Evolutionary conservation across 208 protist genomes (phyloP).

Genomic region (Trypanosoma caninum): DNA sequence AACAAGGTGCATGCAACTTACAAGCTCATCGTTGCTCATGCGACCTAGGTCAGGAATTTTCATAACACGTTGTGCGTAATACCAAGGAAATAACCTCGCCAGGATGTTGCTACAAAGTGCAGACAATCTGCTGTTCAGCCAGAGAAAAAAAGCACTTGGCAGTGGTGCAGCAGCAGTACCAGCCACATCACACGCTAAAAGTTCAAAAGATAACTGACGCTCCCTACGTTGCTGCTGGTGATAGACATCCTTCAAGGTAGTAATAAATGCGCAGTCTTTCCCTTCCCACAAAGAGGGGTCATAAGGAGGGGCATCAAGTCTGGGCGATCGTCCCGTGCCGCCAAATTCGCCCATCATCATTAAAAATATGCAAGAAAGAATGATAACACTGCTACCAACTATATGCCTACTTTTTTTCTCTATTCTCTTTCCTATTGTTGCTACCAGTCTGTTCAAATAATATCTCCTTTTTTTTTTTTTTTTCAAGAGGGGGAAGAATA

Average conservation of each 20-base stretch:
- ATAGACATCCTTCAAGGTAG: slow-evolving; percentile 26
- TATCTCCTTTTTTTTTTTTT: no score
- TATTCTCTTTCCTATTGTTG: slow-evolving; percentile 3
- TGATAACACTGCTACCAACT: not conserved
- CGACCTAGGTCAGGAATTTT: slow-evolving; percentile 15
- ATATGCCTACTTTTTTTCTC: slow-evolving; percentile 4
- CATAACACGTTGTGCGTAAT: slow-evolving; percentile 34
- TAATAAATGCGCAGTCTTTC: slow-evolving; percentile 59
- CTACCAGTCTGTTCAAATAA: no score
- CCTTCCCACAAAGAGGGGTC: slow-evolving; percentile 55
- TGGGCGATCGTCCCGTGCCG: slow-evolving; percentile 30
- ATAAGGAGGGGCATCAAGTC: slow-evolving; percentile 57
- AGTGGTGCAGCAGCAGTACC: not conserved
- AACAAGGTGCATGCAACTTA: slow-evolving; percentile 66
- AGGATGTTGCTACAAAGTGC: slow-evolving; percentile 23
- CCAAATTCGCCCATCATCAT: slow-evolving; percentile 1
- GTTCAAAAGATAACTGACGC: slow-evolving; percentile 4
- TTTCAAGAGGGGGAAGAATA: no score
- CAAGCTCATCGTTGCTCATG: slow-evolving; percentile 50
- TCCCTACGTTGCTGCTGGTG: slow-evolving; percentile 25
- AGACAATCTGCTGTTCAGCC: not conserved
- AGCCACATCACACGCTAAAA: not conserved
- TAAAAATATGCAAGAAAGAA: not conserved
- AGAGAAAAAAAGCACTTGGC: slow-evolving; percentile 6
- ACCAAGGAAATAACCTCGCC: slow-evolving; percentile 29